A percentile compares a stretch with the other conserved stretches of the same genome.
Conservation (phyloP, 169 alveolate species). For the Cryptosporidium sp. region DNA sequence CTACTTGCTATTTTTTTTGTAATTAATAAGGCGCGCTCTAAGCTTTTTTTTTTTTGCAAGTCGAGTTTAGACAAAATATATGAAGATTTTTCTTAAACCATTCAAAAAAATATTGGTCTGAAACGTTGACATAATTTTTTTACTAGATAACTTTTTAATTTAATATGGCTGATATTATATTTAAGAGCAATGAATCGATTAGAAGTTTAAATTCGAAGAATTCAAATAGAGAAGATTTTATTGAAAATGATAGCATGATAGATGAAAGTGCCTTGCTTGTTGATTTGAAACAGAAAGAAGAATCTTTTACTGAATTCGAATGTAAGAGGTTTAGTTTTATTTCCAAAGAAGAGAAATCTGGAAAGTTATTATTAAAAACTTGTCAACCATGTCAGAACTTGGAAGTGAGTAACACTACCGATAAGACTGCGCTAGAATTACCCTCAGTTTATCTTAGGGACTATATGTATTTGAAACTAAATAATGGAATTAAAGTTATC, state of each 20-base stretch:
- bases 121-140: no score
- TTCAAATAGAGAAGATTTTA: neutral
- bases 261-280: neutral
- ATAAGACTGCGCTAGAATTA: neutral
- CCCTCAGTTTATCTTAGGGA: slow-evolving; percentile 28
- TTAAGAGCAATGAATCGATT: no score
- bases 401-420: neutral
- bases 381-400: neutral
- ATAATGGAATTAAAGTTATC: slow-evolving; percentile 19
- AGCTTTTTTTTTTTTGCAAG: no score
- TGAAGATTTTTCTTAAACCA: no score
- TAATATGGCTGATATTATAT: neutral
- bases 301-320: neutral
- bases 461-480: slow-evolving; percentile 19
- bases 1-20: no score
- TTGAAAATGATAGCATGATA: no score
- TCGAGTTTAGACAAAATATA: no score
- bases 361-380: neutral
- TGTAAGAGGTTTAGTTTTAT: no score
- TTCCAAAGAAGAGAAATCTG: neutral
- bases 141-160: no score
- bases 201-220: neutral
- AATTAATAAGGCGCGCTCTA: no score
- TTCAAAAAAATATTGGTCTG: no score
- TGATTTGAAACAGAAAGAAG: neutral